Conservation (phyloP, 1,284 basidiomycete species). For the Boletus holoroseus region DNA sequence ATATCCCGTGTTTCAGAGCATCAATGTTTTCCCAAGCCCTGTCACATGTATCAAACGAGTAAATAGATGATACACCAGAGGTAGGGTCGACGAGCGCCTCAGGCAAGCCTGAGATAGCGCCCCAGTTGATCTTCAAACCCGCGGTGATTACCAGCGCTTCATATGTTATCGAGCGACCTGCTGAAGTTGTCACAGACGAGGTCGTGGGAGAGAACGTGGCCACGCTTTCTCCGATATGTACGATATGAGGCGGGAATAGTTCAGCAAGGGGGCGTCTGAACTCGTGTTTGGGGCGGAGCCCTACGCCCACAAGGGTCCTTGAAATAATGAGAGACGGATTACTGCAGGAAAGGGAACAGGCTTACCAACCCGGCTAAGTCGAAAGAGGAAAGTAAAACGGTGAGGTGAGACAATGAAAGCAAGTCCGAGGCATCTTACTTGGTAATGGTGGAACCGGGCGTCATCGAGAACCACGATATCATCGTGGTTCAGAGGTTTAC, state of each 20-base stretch:
- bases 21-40: conserved; percentile 83
- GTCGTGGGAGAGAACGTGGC: conserved; percentile 69
- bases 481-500: conserved; percentile 60
- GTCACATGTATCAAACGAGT: conserved; percentile 84
- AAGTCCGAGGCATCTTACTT: conserved; percentile 39
- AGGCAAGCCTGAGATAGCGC: conserved; percentile 70
- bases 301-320: conserved; percentile 91
- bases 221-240: conserved; percentile 73
- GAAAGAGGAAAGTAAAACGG: not conserved
- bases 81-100: conserved; percentile 72
- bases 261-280: conserved; percentile 65
- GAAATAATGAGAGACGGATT: conserved; percentile 12
- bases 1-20: conserved; percentile 74
- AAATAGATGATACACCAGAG: conserved; percentile 91
- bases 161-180: conserved; percentile 73
- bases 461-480: conserved; percentile 84
- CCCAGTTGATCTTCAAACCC: conserved; percentile 84
- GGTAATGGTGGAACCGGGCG: conserved; percentile 73
- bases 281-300: conserved; percentile 65
- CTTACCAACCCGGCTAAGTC: conserved; percentile 73
- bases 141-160: conserved; percentile 87
- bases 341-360: not conserved
- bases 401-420: conserved; percentile 11
- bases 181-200: conserved; percentile 68
- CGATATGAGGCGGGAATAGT: conserved; percentile 71